Base-by-base conservation (phyloP, 495 filamentous ascomycete species). In the Trichocladium antarcticum region DNA sequence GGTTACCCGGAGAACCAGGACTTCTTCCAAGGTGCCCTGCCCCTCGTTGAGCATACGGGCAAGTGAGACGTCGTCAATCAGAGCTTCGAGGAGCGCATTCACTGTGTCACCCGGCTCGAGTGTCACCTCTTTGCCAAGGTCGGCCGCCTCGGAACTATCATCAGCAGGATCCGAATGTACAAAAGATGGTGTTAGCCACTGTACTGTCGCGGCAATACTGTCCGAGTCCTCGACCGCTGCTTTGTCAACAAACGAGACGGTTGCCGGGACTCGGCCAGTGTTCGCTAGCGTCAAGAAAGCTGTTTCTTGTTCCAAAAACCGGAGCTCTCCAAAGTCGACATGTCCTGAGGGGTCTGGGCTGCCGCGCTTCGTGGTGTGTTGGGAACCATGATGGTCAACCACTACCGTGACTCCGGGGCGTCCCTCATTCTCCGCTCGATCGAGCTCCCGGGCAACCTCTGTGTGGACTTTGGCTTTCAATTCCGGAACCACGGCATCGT, bases 351-450 rank as follows among this genome's bases (percentile, higher is more conserved):
- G 28, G 2, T 55, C 39, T 66, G 56, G 54, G 57, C 57, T 7
- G 51, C 35, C 20, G 53, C 45, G 37, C 16, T 57, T 40, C 15
- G 57, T 49, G 2, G 42, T 43, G 35, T 42, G 31, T 31, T 57
- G 37, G 6, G 49, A 37, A 31, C 62, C 59, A 21, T 61, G 62
- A 24, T 66, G 63, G 50, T 98, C 92, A 0, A 90, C 77, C 1
- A 97, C 78, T 9, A 98, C 70, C 0, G 90, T 95, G 15, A 99
- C 74, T 3, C 71, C 78, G 0, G 93, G 93, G 8, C 92, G 74
- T 0, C 82, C 78, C 64, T 97, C 93, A 49, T 99, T 99, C 63
- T 99, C 93, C 6, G 81, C 83, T 41, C 83, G 83, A 61, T 99
- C 93, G 3, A 96, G 70, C 56, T 93, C 85, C 34, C 85, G 76